Evolutionary conservation across 2,329 filamentous ascomycete genomes (phyloP).

Genomic region (Sordariomycetes sp.): DNA sequence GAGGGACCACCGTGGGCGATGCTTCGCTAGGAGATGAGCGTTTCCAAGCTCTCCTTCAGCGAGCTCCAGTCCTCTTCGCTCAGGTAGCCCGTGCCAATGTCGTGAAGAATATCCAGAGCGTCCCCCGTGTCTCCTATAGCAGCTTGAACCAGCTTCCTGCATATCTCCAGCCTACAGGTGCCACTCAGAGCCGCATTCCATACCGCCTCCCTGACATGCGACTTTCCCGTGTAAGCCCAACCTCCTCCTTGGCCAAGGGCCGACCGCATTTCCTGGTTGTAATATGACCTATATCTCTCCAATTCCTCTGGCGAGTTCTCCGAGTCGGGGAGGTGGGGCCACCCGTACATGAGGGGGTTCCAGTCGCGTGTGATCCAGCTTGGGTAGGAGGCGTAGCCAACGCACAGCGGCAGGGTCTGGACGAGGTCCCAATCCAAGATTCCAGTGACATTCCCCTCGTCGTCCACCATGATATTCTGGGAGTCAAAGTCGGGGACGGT

Average conservation of each 20-base stretch:
- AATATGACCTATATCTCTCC: neutral
- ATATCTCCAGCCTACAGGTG: neutral
- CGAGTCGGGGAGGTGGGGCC: constrained; percentile 3
- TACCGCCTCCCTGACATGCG: neutral
- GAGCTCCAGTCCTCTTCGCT: neutral
- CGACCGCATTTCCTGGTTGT: neutral
- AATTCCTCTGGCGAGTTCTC: constrained; percentile 8
- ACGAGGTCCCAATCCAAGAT: constrained; percentile 9
- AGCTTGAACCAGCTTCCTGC: neutral
- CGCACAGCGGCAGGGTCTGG: constrained; percentile 5
- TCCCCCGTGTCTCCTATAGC: neutral
- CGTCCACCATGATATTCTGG: constrained; percentile 9
- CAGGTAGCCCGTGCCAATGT: neutral
- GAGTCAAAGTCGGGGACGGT: constrained; percentile 10
- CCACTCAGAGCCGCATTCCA: neutral
- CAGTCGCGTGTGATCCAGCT: constrained; percentile 11
- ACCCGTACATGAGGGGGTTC: constrained; percentile 10
- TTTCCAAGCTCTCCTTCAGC: neutral
- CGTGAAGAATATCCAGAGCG: neutral
- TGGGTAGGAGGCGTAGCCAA: constrained; percentile 8
- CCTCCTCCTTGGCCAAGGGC: neutral
- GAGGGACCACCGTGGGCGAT: too few relatives aligned
- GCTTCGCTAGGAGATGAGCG: neutral
- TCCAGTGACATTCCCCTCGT: constrained; percentile 6
- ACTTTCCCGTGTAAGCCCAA: neutral